Evolutionary conservation across 2,329 filamentous ascomycete species (phyloP), one percentile per base, ranked within the genome.

Genomic region (Domatiomyces catenatus): DNA sequence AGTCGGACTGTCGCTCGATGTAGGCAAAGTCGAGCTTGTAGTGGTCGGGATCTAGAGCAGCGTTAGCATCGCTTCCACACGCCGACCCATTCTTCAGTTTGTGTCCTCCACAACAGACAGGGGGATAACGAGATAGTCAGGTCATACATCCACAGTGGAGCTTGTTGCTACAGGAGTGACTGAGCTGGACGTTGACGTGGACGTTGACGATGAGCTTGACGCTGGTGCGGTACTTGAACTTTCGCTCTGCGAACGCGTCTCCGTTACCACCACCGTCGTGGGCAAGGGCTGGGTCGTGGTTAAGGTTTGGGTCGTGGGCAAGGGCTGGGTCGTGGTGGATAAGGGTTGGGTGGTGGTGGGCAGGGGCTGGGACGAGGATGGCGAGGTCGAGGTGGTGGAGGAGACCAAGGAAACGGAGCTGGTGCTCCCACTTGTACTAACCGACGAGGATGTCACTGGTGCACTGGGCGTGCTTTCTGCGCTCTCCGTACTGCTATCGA

Each of bases 401-500:
- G 44, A 46, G 51, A 50, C 51, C 36, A 45, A 43, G n/a, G 54
- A 53, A 47, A 55, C 51, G 46, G 54, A 50, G 19, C 47, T 20
- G 43, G 10, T 36, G 12, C 26, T 32, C 45, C n/a, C 44, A 42
- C 50, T 54, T 32, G 52, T 56, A 61, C 59, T 60, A 58, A 60
- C 59, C 59, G 51, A 54, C 50, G 52, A 19, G 49, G 59, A 57
- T 18, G 58, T 24, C 6, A 24, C 22, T 24, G 3, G 22, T 6
- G 22, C 22, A 24, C 22, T 24, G 22, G 22, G 3, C 22, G 22
- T 24, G 22, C 22, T 24, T 6, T 24, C 22, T 57, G 50, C 15
- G 59, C 58, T 19, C 52, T 53, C 19, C 52, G 57, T 12, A 57
- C 32, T n/a, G 17, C 44, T 59, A 60, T 59, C 50, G 63, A 3